These are phyloP conservation scores for Penicillium cosmopolitanum DNA, from an alignment of 495 filamentous ascomycete genomes.

Conservation along the genomic window DNA sequence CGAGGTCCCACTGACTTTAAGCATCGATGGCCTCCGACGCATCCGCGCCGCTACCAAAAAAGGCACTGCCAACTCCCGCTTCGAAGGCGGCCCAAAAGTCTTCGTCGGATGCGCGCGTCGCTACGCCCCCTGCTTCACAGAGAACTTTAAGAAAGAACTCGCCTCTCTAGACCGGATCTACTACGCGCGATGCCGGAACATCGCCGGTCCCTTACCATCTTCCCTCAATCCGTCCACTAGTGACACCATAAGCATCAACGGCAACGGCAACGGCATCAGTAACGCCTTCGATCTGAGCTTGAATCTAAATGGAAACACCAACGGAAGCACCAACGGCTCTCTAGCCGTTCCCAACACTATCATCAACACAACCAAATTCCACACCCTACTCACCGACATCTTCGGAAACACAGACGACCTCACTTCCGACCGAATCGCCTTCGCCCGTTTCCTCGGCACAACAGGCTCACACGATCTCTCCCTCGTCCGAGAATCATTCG, in stretches of 20 bases:
- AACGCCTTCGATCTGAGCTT: background rate
- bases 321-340: background rate
- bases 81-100: conserved; percentile 36
- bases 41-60: conserved; percentile 46
- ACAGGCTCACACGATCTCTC: conserved; percentile 60
- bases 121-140: conserved; percentile 54
- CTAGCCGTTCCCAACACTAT: background rate
- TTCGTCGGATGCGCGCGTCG: conserved; percentile 61
- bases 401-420: conserved; percentile 36
- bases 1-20: conserved; percentile 57
- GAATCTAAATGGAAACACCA: background rate
- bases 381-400: conserved; percentile 32
- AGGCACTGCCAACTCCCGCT: conserved; percentile 12
- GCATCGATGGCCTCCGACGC: conserved; percentile 38
- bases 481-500: conserved; percentile 59
- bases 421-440: conserved; percentile 34
- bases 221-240: background rate
- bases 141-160: conserved; percentile 53
- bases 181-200: conserved; percentile 58
- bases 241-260: conserved; percentile 1
- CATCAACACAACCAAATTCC: conserved; percentile 12
- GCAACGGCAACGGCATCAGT: background rate
- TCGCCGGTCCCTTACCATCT: conserved; percentile 47
- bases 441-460: conserved; percentile 49
- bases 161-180: conserved; percentile 46